A percentile compares a stretch with the other conserved stretches of the same genome.
These are phyloP conservation scores for Myochromella boudieri DNA, from an alignment of 768 basidiomycete species.

Conservation along the genomic window DNA sequence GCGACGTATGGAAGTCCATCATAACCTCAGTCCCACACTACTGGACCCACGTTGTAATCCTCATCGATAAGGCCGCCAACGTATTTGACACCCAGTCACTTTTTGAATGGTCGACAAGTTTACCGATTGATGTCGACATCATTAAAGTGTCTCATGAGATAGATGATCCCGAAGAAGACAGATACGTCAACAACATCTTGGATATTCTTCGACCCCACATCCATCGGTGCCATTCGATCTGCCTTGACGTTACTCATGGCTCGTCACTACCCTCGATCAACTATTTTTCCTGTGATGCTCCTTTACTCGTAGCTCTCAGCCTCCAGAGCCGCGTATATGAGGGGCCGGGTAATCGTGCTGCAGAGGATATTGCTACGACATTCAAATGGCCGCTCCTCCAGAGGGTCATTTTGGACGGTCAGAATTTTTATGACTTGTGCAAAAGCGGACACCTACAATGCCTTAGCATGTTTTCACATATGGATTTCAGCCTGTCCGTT, in stretches of 20 bases:
- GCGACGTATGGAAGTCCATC: neutral
- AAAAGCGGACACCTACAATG: neutral
- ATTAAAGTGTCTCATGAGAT: neutral
- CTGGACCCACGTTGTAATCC: neutral
- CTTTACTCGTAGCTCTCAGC: neutral
- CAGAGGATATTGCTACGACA: neutral
- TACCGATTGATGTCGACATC: neutral
- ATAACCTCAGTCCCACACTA: neutral
- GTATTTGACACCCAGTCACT: neutral
- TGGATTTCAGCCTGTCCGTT: too few relatives aligned
- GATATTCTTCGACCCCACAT: neutral
- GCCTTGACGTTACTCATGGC: neutral
- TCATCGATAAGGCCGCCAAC: neutral
- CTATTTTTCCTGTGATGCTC: conserved; percentile 1
- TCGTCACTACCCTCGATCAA: neutral
- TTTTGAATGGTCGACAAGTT: neutral
- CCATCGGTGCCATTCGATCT: neutral
- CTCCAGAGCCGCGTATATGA: neutral
- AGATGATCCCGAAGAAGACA: neutral
- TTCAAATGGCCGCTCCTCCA: neutral
- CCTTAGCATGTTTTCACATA: too few relatives aligned
- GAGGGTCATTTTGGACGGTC: neutral
- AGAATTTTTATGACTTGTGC: neutral
- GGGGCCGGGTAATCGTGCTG: neutral
- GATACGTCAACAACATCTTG: neutral